Conservation (phyloP, 768 basidiomycete species). For the Tylopilus subfusipes region DNA sequence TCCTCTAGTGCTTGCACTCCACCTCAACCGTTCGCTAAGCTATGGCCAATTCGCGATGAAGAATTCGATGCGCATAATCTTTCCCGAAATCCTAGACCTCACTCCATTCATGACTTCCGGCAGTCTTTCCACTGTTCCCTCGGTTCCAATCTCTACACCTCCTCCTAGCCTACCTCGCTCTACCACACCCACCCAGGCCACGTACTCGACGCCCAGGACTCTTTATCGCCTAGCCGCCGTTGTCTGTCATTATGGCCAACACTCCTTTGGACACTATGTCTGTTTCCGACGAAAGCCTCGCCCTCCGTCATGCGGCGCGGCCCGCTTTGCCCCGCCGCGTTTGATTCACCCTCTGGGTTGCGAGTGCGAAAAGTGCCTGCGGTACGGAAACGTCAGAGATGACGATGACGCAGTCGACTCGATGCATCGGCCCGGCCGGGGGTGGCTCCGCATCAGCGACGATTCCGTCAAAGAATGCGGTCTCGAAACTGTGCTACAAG, state of each 20-base stretch:
- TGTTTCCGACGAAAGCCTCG: slow-evolving; percentile 84
- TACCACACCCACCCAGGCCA: slow-evolving; percentile 54
- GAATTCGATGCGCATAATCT: slow-evolving; percentile 76
- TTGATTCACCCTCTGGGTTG: slow-evolving; percentile 43
- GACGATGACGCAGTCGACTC: slow-evolving; percentile 40
- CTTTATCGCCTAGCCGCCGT: slow-evolving; percentile 82
- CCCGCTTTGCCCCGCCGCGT: slow-evolving; percentile 40
- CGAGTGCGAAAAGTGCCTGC: slow-evolving; percentile 43
- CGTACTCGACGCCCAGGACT: slow-evolving; percentile 52
- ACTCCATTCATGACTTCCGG: slow-evolving; percentile 86
- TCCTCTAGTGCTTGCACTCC: slow-evolving; percentile 80
- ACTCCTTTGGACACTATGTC: slow-evolving; percentile 93
- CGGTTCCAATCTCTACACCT: slow-evolving; percentile 66
- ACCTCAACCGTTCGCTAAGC: slow-evolving; percentile 89
- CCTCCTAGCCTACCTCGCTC: slow-evolving; percentile 46
- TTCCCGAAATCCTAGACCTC: slow-evolving; percentile 86
- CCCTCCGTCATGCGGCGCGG: slow-evolving; percentile 35
- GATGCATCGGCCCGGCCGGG: slow-evolving; percentile 44
- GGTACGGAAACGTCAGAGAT: slow-evolving; percentile 56
- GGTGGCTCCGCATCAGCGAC: slow-evolving; percentile 91
- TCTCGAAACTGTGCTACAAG: slow-evolving; percentile 67
- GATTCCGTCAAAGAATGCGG: slow-evolving; percentile 74
- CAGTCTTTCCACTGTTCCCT: slow-evolving; percentile 65
- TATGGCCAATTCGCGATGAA: slow-evolving; percentile 73
- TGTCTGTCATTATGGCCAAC: slow-evolving; percentile 91